Conservation (phyloP, 495 filamentous ascomycete genomes). For the Pyrenula aspistea region DNA sequence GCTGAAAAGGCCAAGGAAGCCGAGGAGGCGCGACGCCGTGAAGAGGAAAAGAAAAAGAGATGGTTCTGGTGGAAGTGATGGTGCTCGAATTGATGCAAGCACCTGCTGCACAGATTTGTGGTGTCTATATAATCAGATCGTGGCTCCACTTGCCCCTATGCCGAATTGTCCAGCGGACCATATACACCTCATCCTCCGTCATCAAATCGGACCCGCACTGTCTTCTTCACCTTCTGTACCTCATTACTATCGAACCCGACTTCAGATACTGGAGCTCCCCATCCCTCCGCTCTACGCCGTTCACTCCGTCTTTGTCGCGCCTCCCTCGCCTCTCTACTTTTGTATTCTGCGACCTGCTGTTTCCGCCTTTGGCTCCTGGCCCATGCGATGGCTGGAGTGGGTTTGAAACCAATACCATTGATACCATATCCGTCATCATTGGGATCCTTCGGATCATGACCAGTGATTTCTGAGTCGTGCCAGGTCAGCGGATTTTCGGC, state of each 20-base stretch:
- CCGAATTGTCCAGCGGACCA: too few relatives aligned
- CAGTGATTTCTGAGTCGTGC: slow-evolving; percentile 76
- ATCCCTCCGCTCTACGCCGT: slow-evolving; percentile 33
- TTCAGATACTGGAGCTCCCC: not conserved
- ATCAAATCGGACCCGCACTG: not conserved
- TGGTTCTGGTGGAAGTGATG: slow-evolving; percentile 17
- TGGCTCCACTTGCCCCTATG: too few relatives aligned
- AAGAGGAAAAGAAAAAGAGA: slow-evolving; percentile 39
- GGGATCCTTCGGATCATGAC: slow-evolving; percentile 61
- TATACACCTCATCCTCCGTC: not conserved
- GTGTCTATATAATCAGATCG: too few relatives aligned
- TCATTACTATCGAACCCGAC: not conserved
- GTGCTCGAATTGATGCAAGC: too few relatives aligned
- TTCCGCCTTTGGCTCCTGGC: slow-evolving; percentile 60
- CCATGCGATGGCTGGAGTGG: slow-evolving; percentile 73
- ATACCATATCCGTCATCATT: slow-evolving; percentile 70
- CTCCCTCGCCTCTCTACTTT: slow-evolving; percentile 68
- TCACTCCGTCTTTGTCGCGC: slow-evolving; percentile 64
- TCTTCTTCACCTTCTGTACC: not conserved
- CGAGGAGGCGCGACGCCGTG: slow-evolving; percentile 21
- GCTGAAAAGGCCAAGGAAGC: slow-evolving; percentile 39
- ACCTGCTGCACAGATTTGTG: too few relatives aligned
- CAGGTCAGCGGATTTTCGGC: slow-evolving; percentile 50
- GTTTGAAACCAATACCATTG: slow-evolving; percentile 85
- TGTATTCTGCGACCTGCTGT: slow-evolving; percentile 78